These are phyloP conservation scores for Wickerhamiella occidentalis DNA, from an alignment of 805 yeast species.

Conservation along the genomic window DNA sequence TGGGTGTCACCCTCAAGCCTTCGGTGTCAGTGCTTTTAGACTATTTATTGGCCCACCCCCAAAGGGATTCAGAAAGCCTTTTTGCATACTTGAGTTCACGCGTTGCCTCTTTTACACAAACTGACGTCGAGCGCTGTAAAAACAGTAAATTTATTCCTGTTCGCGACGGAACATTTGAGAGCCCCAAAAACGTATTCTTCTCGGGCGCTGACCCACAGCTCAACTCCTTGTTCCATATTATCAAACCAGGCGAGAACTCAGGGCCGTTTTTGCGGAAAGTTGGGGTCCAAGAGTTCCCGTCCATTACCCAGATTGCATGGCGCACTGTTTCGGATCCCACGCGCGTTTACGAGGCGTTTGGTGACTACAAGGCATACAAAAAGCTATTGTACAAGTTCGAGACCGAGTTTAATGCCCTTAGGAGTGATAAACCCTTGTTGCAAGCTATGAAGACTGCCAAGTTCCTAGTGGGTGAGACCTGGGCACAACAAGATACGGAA, in stretches of 20 bases:
- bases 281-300: constrained; percentile 29
- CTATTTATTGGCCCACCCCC: constrained; percentile 8
- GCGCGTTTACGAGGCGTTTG: constrained; percentile 21
- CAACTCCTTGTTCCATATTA: constrained; percentile 13
- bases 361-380: constrained; percentile 19
- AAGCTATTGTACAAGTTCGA: constrained; percentile 14
- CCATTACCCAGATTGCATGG: constrained; percentile 24
- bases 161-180: constrained; percentile 10
- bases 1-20: constrained; percentile 27
- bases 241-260: constrained; percentile 16
- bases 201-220: constrained; percentile 14
- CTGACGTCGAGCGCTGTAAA: constrained; percentile 17
- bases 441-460: constrained; percentile 21
- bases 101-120: constrained; percentile 17
- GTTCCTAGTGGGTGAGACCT: constrained; percentile 24
- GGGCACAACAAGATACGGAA: constrained; percentile 8
- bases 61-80: constrained; percentile 13
- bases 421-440: constrained; percentile 16
- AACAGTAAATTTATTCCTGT: constrained; percentile 24
- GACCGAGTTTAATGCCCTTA: constrained; percentile 13
- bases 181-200: constrained; percentile 23
- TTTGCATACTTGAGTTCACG: constrained; percentile 25
- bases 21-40: constrained; percentile 17
- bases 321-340: constrained; percentile 22
- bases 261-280: constrained; percentile 25